Base-by-base conservation (phyloP, 78 protist species). In the Thecamonas trahens region DNA sequence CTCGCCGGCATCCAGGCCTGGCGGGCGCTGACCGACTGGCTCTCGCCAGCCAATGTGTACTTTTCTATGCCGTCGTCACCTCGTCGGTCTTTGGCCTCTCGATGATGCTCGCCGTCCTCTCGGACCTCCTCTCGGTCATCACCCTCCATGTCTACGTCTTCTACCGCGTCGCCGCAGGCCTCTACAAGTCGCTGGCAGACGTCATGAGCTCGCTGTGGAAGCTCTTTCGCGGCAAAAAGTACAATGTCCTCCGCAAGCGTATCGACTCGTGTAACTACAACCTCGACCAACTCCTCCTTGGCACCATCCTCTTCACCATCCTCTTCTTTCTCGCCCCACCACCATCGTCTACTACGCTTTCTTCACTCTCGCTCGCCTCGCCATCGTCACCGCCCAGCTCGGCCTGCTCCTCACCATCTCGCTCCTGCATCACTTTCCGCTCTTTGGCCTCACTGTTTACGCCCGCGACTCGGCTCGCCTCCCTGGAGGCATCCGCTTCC, bases 241-340 rank as follows among this genome's bases (percentile, higher is more conserved):
- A 31, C 55, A 78, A 83, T 47, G 82, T 82, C 31, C 74, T 84
- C 22, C 74, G 80, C 34, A 40, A 64, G 42, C 69, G 89, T 20
- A 69, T 76, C 14, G 89, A 84, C 67, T 47, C 66, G 40, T 79
- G 77, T 45, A 78, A 84, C 37, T 77, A 64, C 59, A 73, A 67
- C 47, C 73, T 69, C 28, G 77, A 79, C 32, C 85, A 84, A 57
- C 54, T 79, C 20, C 58, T 84, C 38, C 65, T 84, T 29, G 89
- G 89, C 13, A 84, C 89, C 24, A 20, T 84, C 29, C 58, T 84
- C 55, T 84, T 84, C 67, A 60, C 77, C 20, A 63, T 79, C 26
- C 65, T 70, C 61, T 57, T 73, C 59, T 84, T 84, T 52, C 74
- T 84, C 63, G 55, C 40, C 84, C 89, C 9, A 84, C 89, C 17